Conservation (phyloP, 139 green algal species). For the Deuterostichococcus epilithicus region DNA sequence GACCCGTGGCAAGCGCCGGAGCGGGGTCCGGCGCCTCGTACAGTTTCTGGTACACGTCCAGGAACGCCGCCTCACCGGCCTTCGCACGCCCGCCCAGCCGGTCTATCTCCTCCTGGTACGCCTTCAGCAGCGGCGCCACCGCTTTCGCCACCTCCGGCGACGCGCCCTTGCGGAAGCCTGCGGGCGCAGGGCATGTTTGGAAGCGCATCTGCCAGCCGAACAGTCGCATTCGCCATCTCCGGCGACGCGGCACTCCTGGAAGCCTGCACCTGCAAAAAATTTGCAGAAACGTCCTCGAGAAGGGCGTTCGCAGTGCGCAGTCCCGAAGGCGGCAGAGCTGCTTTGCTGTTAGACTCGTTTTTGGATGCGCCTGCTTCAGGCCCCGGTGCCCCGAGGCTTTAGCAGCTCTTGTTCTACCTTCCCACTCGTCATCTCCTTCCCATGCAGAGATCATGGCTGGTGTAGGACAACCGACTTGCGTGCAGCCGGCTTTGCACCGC, state of each 20-base stretch:
- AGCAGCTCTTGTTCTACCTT: background rate
- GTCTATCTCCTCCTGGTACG: conserved; percentile 93
- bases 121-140: conserved; percentile 71
- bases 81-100: conserved; percentile 67
- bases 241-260: background rate
- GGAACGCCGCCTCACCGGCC: conserved; percentile 64
- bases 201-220: background rate
- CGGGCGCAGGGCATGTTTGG: background rate
- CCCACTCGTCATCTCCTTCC: background rate
- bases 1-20: conserved; percentile 44
- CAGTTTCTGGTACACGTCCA: conserved; percentile 88
- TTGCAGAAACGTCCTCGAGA: background rate
- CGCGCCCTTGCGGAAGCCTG: conserved; percentile 37
- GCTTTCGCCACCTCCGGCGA: conserved; percentile 33
- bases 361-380: background rate
- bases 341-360: background rate
- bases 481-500: background rate
- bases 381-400: background rate
- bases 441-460: background rate
- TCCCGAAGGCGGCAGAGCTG: no score
- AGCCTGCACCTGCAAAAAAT: background rate
- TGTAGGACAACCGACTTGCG: background rate
- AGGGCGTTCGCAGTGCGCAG: background rate
- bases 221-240: background rate
- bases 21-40: conserved; percentile 93